Base-by-base conservation (phyloP, 2,329 filamentous ascomycete species). In the Magnaporthiopsis poae region DNA sequence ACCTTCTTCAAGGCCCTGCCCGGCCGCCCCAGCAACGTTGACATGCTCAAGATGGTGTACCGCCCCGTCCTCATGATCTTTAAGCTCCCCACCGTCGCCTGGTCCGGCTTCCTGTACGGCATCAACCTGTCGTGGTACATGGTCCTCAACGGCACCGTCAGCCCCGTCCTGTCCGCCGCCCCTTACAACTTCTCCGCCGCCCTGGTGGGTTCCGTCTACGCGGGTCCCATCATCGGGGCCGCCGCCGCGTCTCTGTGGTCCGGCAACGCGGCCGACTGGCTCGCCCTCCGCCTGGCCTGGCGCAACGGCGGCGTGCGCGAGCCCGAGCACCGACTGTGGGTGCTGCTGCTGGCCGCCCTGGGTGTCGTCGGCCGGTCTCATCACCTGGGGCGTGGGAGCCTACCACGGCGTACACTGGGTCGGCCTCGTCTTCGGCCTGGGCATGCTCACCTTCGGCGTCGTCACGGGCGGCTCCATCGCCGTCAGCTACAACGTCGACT, bases 381-480 rank as follows among this genome's bases (percentile, higher is more conserved):
- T 83, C 63, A 69, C 81, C 4, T 83, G 80, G 80, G 81, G 81
- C 46, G 79, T 83, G 0, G 81, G 81, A 5, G 79, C 80, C 2
- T 76, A 76, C 61, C 71, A 78, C 65, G 64, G 71, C 4, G 70
- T 80, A 5, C 78, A 80, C 64, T 81, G 77, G 77, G 75, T 77
- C 56, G 79, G 77, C 9, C 73, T 77, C 29, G 73, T 79, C 5
- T 71, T 79, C 62, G 78, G 76, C 0, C 76, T 80, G 71, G 78
- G 77, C 29, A 74, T 78, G 56, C 73, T 80, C 5, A 76, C 76
- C 2, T 73, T 76, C 65, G 76, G 77, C 21, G 76, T 75, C 63
- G 76, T 77, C 5, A 69, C 79, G n/a, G 78, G 77, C 18, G 71
- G 78, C 13, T 75, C 75, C 31, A 68, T 80, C 18, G 75, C 73